Percentiles rank a stretch among this genome's conserved stretches.
Evolutionary conservation across 2,329 filamentous ascomycete species (phyloP).

Genomic region (Claviceps capensis): DNA sequence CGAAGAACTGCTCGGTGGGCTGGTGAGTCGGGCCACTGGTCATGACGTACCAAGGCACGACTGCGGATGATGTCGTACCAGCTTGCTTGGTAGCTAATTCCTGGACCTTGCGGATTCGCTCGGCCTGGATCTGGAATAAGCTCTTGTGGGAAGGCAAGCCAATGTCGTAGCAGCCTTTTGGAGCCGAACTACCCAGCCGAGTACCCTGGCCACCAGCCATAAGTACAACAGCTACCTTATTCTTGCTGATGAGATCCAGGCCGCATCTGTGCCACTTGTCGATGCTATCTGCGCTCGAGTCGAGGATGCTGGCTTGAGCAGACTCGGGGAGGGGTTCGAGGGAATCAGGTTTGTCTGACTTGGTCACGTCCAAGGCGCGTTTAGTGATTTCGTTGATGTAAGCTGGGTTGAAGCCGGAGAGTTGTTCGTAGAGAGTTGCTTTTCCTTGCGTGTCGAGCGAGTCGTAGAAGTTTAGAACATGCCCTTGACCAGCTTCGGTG

Average conservation of each 20-base stretch:
- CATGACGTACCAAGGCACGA: conserved; percentile 98
- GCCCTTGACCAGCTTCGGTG: conserved; percentile 64
- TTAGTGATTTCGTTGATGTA: conserved; percentile 81
- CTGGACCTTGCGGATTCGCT: conserved; percentile 82
- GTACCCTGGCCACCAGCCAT: conserved; percentile 98
- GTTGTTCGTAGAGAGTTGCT: conserved; percentile 65
- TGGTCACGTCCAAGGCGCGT: conserved; percentile 65
- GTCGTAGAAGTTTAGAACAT: conserved; percentile 72
- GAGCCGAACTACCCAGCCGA: conserved; percentile 80
- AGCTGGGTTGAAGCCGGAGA: conserved; percentile 66
- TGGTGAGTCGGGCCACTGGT: conserved; percentile 87
- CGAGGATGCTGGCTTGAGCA: conserved; percentile 80
- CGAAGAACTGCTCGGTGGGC: conserved; percentile 88
- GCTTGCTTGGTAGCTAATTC: conserved; percentile 61
- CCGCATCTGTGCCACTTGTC: conserved; percentile 73
- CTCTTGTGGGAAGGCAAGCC: conserved; percentile 86
- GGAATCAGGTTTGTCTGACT: conserved; percentile 39
- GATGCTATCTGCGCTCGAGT: conserved; percentile 67
- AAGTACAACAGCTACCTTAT: conserved; percentile 73
- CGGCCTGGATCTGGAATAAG: conserved; percentile 93
- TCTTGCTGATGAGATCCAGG: conserved; percentile 64
- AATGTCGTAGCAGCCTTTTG: conserved; percentile 97
- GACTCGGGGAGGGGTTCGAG: conserved; percentile 82
- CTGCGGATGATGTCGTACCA: conserved; percentile 36
- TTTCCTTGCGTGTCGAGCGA: conserved; percentile 61